phyloP scores from a whole-genome alignment of 257 asterid genomes.

The Solanum tacnaense region DNA sequence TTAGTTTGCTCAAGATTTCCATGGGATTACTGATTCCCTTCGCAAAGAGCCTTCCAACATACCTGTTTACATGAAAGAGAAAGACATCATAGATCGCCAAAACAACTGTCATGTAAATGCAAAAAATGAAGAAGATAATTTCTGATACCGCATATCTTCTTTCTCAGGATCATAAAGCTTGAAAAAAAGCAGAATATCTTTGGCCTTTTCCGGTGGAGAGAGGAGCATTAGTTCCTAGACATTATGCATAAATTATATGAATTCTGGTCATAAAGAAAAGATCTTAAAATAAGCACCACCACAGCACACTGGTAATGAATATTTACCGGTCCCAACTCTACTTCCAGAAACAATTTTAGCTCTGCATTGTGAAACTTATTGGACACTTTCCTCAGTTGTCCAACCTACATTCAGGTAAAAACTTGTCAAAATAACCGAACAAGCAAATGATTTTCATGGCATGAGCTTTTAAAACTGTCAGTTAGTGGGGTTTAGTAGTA shows the following conservation, averaged over 20 bases:
- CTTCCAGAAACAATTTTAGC: conserved; percentile 79
- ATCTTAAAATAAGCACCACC: not conserved
- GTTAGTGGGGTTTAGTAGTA: not conserved
- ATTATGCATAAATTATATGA: conserved; percentile 1
- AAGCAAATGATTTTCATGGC: not conserved
- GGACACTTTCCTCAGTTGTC: conserved; percentile 75
- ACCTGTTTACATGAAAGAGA: conserved; percentile 22
- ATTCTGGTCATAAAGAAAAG: not conserved
- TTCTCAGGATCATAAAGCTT: conserved; percentile 44
- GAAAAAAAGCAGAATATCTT: not conserved
- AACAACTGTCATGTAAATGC: not conserved
- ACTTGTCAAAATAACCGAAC: not conserved
- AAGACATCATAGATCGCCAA: conserved; percentile 1
- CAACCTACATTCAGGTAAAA: conserved; percentile 54
- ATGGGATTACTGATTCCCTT: conserved; percentile 60
- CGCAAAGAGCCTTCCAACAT: conserved; percentile 73
- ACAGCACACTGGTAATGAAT: not conserved
- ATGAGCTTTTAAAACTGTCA: not conserved
- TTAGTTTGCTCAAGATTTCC: conserved; percentile 53
- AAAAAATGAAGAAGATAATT: not conserved
- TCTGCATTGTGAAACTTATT: conserved; percentile 67
- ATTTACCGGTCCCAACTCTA: conserved; percentile 61
- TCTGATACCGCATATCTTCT: conserved; percentile 72
- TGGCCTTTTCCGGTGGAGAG: conserved; percentile 63
- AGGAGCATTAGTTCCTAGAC: conserved; percentile 51